Evolutionary conservation across 2,329 filamentous ascomycete species (phyloP), one percentile per base, ranked within the genome.

Genomic region (Diplocarpon mali): DNA sequence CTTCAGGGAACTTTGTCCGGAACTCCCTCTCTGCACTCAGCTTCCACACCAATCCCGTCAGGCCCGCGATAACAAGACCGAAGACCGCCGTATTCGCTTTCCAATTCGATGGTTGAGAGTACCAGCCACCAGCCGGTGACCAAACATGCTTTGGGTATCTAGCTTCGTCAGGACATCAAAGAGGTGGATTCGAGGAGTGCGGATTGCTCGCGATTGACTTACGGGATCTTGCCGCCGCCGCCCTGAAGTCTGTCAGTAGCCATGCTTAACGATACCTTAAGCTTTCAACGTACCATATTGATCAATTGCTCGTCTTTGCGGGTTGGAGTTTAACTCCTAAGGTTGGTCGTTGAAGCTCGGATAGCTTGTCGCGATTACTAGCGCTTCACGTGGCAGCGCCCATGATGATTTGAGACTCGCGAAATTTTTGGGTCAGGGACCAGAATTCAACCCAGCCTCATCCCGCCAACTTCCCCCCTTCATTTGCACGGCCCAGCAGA

Each of bases 71-170:
- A 45, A 83, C 75, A 38, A 70, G 74, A 48, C 76, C 76, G 62
- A 88, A 79, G 55, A 92, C 72, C 44, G 82, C 73, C 5, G 92
- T 98, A 72, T 98, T 98, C 60, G 71, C 69, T 66, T 84, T 92
- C 92, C 92, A 98, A 75, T 98, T 98, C 56, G 76, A 73, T 43
- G 92, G 92, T 65, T 94, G 90, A 44, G 83, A 71, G 69, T 98
- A 98, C 92, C 92, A 98, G 68, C 92, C 92, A 75, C 92, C 92
- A 54, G 90, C 75, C 51, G 92, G 92, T 62, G 92, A 96, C 92
- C 92, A 98, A 75, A 98, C 87, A 75, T 98, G 90, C 75, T 95
- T 95, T 66, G 88, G 89, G 69, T 95, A 95, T 63, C 87, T 94
- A 32, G 60, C 28, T 38, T 17, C 14, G 46, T 57, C 38, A 55